Conservation (phyloP, 805 yeast species). For the Nakazawaea ishiwadae region DNA sequence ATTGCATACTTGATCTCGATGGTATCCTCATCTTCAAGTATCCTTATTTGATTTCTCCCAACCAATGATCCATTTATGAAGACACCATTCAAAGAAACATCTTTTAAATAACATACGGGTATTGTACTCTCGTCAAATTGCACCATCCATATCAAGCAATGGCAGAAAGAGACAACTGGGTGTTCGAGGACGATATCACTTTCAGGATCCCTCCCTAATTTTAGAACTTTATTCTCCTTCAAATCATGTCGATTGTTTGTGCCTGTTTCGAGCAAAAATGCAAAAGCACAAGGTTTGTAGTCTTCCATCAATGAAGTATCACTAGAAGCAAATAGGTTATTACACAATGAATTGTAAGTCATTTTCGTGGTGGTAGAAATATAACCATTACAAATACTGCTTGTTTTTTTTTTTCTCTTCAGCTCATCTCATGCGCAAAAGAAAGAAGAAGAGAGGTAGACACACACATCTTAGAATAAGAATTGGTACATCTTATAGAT, state of each 20-base stretch:
- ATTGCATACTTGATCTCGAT: conserved; percentile 31
- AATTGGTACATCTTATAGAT: too few relatives aligned
- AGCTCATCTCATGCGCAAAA: too few relatives aligned
- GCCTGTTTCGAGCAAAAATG: neutral
- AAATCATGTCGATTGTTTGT: too few relatives aligned
- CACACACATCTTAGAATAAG: too few relatives aligned
- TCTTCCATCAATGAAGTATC: too few relatives aligned
- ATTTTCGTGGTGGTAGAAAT: neutral
- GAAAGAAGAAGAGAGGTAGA: too few relatives aligned
- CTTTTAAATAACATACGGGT: conserved; percentile 46
- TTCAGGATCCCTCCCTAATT: conserved; percentile 37
- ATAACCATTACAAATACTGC: too few relatives aligned
- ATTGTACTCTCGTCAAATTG: conserved; percentile 43
- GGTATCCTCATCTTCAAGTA: conserved; percentile 34
- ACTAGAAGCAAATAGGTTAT: too few relatives aligned
- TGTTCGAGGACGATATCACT: conserved; percentile 30
- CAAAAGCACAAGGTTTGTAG: neutral
- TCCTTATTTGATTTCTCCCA: conserved; percentile 26
- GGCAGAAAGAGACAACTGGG: conserved; percentile 38
- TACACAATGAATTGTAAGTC: too few relatives aligned
- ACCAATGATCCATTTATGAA: conserved; percentile 32
- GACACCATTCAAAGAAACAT: conserved; percentile 48
- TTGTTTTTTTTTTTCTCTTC: too few relatives aligned
- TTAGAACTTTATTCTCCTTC: conserved; percentile 28
- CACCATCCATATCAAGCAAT: conserved; percentile 44